Evolutionary conservation across 495 filamentous ascomycete genomes (phyloP).

Genomic region (Pyrenopolyporus hunteri): DNA sequence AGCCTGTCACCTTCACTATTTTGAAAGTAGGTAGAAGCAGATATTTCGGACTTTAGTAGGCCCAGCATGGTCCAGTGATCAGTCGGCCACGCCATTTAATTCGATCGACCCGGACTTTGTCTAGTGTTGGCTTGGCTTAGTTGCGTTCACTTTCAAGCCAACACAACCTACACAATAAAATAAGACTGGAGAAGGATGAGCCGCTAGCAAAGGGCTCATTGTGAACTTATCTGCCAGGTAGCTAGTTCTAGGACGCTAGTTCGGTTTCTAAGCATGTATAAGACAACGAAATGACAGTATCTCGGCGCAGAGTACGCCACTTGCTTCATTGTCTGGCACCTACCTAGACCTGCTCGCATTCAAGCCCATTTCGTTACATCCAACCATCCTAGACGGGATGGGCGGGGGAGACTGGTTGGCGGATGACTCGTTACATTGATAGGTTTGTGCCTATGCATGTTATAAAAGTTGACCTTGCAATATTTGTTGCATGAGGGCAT

Average conservation of each 20-base stretch:
- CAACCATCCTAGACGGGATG: constrained; percentile 6
- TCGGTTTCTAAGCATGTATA: too few species aligned
- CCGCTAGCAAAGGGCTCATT: too few species aligned
- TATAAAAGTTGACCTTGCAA: too few species aligned
- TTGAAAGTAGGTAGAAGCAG: too few species aligned
- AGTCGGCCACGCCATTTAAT: not conserved
- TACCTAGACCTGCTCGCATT: too few species aligned
- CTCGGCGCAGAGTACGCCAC: too few species aligned
- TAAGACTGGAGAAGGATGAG: not conserved
- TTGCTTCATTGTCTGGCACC: too few species aligned
- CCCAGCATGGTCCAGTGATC: not conserved
- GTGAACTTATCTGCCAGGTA: not conserved
- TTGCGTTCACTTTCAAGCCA: not conserved
- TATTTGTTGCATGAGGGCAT: not conserved
- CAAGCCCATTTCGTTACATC: constrained; percentile 19
- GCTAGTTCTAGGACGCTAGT: not conserved
- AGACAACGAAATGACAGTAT: too few species aligned
- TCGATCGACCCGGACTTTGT: too few species aligned
- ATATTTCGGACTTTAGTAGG: too few species aligned
- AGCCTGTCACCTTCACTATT: too few species aligned
- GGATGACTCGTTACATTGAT: constrained; percentile 17
- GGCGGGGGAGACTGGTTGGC: constrained; percentile 12
- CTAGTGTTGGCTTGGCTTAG: not conserved
- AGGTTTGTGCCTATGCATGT: too few species aligned
- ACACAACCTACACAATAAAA: not conserved